Conservation (phyloP, 495 filamentous ascomycete species). For the Neurospora sp. region DNA sequence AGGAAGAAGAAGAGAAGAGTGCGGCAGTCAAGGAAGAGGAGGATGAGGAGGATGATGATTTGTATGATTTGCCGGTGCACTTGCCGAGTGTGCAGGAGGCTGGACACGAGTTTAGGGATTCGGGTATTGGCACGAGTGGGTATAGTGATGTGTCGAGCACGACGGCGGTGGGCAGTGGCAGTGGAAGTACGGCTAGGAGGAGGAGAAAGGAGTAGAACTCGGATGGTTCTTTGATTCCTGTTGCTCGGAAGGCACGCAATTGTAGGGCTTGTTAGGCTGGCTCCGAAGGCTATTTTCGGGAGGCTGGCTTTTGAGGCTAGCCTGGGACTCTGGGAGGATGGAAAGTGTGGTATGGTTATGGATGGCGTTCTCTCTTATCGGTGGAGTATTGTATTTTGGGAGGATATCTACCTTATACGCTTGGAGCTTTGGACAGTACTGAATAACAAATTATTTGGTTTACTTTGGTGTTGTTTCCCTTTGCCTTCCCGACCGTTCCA, state of each 20-base stretch:
- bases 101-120: constrained; percentile 22
- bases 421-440: not conserved
- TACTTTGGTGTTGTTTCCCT: too few species aligned
- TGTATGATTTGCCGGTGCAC: constrained; percentile 1
- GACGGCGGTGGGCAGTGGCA: constrained; percentile 1
- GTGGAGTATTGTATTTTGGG: not conserved
- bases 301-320: not conserved
- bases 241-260: not conserved
- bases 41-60: constrained; percentile 5
- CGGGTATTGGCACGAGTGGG: constrained; percentile 38
- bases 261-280: not conserved
- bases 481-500: too few species aligned
- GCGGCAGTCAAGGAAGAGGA: constrained; percentile 18
- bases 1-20: not conserved
- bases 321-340: not conserved
- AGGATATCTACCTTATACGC: not conserved
- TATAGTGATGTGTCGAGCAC: constrained; percentile 22
- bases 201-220: not conserved
- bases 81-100: constrained; percentile 21
- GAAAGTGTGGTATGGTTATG: not conserved
- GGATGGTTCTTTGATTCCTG: not conserved
- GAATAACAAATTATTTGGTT: not conserved
- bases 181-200: constrained; percentile 3
- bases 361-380: not conserved
- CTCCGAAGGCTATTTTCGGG: not conserved